Base-by-base conservation (phyloP, 192 early-diverging fungal genomes). In the Podila horticola region DNA sequence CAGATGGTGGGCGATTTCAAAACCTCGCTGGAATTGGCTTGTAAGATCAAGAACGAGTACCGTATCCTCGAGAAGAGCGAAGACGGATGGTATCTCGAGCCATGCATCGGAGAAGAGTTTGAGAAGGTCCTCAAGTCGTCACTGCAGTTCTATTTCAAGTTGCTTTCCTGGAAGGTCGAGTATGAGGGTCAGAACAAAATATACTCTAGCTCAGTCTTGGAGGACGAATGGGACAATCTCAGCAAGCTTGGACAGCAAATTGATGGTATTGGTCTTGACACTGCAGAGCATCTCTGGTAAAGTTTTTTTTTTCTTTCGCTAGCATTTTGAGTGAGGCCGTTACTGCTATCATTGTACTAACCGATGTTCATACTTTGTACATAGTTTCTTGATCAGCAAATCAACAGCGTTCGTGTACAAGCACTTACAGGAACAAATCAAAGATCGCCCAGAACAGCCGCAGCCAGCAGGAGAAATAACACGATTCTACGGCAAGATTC, bases 211-310 rank as follows among this genome's bases (percentile, higher is more conserved):
- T 92, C 93, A 66, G 96, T 93, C 17, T 83, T 97, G 70, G 93
- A 95, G 71, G 89, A 84, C 66, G 94, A 96, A 74, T 97, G 95
- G 94, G 86, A 92, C n/a, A 93, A 92, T 62, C 66, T 95, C 62
- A 88, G 87, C 41, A 85, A 85, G 15, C 84, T 96, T 12, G 92
- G 93, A 57, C 88, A 85, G 20, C 74, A 87, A 34, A 92, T 95
- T 61, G 90, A 93, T 33, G 93, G 92, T 41, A 92, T 92, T 8
- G 91, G 94, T 60, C 74, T 87, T 34, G 93, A 94, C 72, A 88
- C 91, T 58, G 93, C 93, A 8, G 81, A 88, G 71, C 90, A 94
- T 66, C 95, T 94, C 48, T 95, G 94, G 87, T 87, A 88, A 82
- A 71, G 82, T 4, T 45, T 57, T 58, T 22, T 49, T 28, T 22